Conservation (phyloP, 1,284 basidiomycete species). For the Ceraceosorus bombacis region DNA sequence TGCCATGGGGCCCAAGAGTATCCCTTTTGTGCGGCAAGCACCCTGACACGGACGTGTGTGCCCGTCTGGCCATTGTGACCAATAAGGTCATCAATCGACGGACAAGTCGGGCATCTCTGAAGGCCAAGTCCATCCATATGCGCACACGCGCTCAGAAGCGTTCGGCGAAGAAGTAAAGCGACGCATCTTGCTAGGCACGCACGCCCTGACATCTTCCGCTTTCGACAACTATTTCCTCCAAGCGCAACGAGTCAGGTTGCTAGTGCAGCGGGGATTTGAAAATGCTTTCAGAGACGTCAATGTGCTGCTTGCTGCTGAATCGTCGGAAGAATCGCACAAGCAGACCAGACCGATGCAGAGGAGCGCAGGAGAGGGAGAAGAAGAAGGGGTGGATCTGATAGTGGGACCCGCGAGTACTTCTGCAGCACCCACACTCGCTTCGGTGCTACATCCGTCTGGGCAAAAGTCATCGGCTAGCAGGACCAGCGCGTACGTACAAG, state of each 20-base stretch:
- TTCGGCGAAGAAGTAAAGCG: slow-evolving; percentile 82
- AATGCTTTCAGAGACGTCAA: slow-evolving; percentile 59
- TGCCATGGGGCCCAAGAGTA: background rate
- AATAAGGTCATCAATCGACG: background rate
- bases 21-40: slow-evolving; percentile 49
- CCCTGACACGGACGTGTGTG: no score
- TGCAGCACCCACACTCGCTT: slow-evolving; percentile 30
- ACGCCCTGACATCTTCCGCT: slow-evolving; percentile 73
- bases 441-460: background rate
- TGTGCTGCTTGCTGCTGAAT: slow-evolving; percentile 45
- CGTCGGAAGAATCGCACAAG: slow-evolving; percentile 14
- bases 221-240: slow-evolving; percentile 95
- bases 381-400: slow-evolving; percentile 64
- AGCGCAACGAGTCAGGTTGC: slow-evolving; percentile 69
- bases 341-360: slow-evolving; percentile 50
- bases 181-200: slow-evolving; percentile 82
- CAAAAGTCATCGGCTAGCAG: background rate
- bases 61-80: no score
- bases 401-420: slow-evolving; percentile 59
- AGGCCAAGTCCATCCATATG: slow-evolving; percentile 14
- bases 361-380: background rate
- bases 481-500: slow-evolving; percentile 64
- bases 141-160: slow-evolving; percentile 52
- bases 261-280: slow-evolving; percentile 68
- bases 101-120: background rate